Percentiles rank a stretch among this genome's conserved stretches.
Evolutionary conservation across 1,284 basidiomycete species (phyloP).

Genomic region (Tylopilus sp.): DNA sequence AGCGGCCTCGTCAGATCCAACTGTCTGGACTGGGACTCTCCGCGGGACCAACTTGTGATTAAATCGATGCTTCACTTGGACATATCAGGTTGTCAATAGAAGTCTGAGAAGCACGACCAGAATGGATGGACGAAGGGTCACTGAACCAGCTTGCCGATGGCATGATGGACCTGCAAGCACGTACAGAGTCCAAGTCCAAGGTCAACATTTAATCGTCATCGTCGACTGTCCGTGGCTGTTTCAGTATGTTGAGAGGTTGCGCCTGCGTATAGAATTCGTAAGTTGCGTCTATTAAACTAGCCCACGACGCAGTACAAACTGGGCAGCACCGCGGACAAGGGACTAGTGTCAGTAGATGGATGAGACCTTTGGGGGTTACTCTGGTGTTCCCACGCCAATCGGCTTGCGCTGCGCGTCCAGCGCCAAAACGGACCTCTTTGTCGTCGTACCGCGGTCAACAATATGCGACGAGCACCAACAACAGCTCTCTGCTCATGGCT

Average conservation of each 20-base stretch:
- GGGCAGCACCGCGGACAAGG: background rate
- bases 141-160: background rate
- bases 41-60: slow-evolving; percentile 5
- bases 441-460: slow-evolving; percentile 2
- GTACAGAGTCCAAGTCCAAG: background rate
- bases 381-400: slow-evolving; percentile 18
- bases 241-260: too few relatives aligned
- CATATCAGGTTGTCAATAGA: background rate
- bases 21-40: background rate
- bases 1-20: background rate
- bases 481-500: slow-evolving; percentile 17
- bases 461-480: slow-evolving; percentile 24
- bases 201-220: too few relatives aligned
- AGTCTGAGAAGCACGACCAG: background rate
- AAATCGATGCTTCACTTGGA: background rate
- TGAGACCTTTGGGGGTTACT: too few relatives aligned
- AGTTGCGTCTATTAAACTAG: background rate
- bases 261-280: background rate
- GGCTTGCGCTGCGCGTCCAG: background rate
- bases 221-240: background rate
- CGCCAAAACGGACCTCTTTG: background rate
- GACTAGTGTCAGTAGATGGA: too few relatives aligned
- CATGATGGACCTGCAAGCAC: background rate
- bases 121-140: background rate
- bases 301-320: too few relatives aligned